Evolutionary conservation across 108 stramenopile genomes (phyloP).

Genomic region (Fragilariopsis cylindrus): DNA sequence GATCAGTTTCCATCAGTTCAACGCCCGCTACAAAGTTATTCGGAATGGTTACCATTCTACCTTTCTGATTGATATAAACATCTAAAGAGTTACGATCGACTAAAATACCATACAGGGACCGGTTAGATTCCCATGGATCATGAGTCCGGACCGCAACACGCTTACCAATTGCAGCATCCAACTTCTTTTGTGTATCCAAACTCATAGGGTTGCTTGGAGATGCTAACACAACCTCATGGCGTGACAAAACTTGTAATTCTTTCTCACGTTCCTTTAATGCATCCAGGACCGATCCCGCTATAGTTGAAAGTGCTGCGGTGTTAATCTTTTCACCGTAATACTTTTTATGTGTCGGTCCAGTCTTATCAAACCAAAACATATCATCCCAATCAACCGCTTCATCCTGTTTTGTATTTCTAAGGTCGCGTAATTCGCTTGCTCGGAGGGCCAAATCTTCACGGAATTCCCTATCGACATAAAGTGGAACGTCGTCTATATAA

Average conservation of each 20-base stretch:
- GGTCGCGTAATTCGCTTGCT: constrained; percentile 3
- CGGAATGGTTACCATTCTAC: constrained; percentile 84
- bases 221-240: constrained; percentile 78
- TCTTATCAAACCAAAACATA: constrained; percentile 17
- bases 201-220: constrained; percentile 55
- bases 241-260: constrained; percentile 52
- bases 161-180: constrained; percentile 57
- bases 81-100: constrained; percentile 84
- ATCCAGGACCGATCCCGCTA: constrained; percentile 64
- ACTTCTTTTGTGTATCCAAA: constrained; percentile 79
- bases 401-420: constrained; percentile 5
- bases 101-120: constrained; percentile 72
- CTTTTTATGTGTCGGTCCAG: constrained; percentile 5
- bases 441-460: constrained; percentile 38
- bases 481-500: constrained; percentile 26
- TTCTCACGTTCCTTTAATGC: constrained; percentile 68
- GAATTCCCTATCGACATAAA: constrained; percentile 27
- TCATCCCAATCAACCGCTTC: constrained; percentile 16
- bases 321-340: constrained; percentile 41
- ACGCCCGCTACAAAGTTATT: constrained; percentile 58
- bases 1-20: constrained; percentile 21
- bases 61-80: constrained; percentile 77
- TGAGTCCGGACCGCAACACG: constrained; percentile 74
- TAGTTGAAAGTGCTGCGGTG: constrained; percentile 57
- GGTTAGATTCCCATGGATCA: constrained; percentile 84